Evolutionary conservation across 192 early-diverging fungal genomes (phyloP).

Genomic region (Backusella liffmaniae): DNA sequence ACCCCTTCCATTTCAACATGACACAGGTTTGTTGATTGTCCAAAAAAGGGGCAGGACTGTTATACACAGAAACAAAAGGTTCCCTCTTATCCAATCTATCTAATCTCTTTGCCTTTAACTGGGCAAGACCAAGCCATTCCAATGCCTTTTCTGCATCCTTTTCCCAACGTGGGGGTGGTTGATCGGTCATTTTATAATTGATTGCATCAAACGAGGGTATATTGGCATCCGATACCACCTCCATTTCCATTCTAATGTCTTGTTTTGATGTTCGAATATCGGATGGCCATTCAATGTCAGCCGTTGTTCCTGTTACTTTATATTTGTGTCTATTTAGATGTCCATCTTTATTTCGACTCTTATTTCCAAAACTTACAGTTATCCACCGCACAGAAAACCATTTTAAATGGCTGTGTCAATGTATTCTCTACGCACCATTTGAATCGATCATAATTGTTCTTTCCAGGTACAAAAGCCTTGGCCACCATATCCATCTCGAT

Average conservation of each 20-base stretch:
- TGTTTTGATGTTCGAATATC: background rate
- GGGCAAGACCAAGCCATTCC: conserved; percentile 30
- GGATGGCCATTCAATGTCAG: conserved; percentile 16
- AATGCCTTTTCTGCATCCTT: conserved; percentile 14
- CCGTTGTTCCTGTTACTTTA: conserved; percentile 16
- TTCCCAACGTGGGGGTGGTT: conserved; percentile 6
- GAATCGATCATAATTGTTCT: conserved; percentile 17
- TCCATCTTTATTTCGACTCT: background rate
- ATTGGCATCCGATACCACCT: conserved; percentile 7
- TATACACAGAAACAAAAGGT: conserved; percentile 29
- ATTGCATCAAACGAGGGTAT: conserved; percentile 24
- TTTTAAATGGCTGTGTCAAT: conserved; percentile 15
- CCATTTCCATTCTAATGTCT: conserved; percentile 1
- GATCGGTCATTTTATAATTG: background rate
- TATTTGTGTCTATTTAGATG: background rate
- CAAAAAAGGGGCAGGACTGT: background rate
- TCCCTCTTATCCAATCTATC: background rate
- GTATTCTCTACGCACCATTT: conserved; percentile 28
- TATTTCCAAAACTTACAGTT: conserved; percentile 8
- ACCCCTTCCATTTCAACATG: conserved; percentile 16
- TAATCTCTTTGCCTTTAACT: conserved; percentile 19
- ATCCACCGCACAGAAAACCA: conserved; percentile 17
- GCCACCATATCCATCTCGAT: conserved; percentile 7
- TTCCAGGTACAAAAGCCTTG: conserved; percentile 9
- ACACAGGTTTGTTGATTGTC: background rate